These are phyloP conservation scores for Naganishia antarctica DNA, from an alignment of 768 basidiomycete species.

Conservation along the genomic window DNA sequence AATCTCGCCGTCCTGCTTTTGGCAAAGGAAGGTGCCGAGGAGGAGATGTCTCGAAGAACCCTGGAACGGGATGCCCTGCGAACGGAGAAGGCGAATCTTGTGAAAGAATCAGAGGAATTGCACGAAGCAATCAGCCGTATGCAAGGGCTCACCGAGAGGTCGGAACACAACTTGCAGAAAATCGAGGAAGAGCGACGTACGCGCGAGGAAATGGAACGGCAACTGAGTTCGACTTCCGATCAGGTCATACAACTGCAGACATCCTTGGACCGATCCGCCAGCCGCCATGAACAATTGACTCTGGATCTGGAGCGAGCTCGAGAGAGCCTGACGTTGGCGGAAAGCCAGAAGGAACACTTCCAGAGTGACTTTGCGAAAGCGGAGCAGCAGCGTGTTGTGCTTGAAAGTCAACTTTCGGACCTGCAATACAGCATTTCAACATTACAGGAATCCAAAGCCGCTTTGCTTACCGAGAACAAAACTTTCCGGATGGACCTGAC, in stretches of 20 bases:
- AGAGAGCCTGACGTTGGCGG: neutral
- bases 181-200: neutral
- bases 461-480: neutral
- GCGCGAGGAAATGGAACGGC: neutral
- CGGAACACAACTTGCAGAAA: neutral
- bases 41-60: neutral
- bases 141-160: neutral
- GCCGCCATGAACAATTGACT: neutral
- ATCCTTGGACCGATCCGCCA: neutral
- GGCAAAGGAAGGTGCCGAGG: constrained; percentile 4
- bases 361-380: neutral
- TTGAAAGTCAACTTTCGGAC: neutral
- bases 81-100: neutral
- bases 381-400: neutral
- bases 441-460: neutral
- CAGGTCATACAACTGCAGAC: neutral
- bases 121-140: neutral
- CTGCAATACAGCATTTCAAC: neutral
- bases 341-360: neutral
- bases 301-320: neutral
- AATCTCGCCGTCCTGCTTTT: neutral
- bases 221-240: neutral
- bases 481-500: neutral
- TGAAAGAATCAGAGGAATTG: neutral
- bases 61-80: neutral